Conservation (phyloP, 192 early-diverging fungal species). For the Backusella circina region DNA sequence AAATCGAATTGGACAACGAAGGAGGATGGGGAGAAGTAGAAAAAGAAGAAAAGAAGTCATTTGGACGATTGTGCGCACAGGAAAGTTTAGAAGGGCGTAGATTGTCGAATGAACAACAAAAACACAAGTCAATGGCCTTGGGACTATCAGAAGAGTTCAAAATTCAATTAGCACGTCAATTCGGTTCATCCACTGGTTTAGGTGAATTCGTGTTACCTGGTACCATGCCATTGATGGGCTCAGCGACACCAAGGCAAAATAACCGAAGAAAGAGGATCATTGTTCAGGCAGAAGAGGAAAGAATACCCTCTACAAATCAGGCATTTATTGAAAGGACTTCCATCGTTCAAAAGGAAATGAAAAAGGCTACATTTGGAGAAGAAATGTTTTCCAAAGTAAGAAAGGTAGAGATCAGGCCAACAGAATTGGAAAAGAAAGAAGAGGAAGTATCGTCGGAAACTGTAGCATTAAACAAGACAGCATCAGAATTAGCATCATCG, state of each 20-base stretch:
- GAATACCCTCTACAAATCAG: background rate
- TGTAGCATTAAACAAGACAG: background rate
- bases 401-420: background rate
- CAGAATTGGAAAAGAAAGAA: background rate
- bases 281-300: background rate
- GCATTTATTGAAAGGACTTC: background rate
- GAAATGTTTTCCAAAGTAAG: background rate
- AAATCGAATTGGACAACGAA: background rate
- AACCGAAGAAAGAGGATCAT: background rate
- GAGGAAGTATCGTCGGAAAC: background rate
- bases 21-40: no score
- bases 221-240: slow-evolving; percentile 22
- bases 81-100: slow-evolving; percentile 28
- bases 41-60: slow-evolving; percentile 33
- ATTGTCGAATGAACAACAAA: background rate
- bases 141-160: slow-evolving; percentile 33
- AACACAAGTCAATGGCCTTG: slow-evolving; percentile 9
- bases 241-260: slow-evolving; percentile 3
- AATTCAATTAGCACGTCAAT: slow-evolving; percentile 23
- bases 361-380: background rate
- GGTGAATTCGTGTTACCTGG: slow-evolving; percentile 29
- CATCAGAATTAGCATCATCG: background rate
- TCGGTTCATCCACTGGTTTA: slow-evolving; percentile 23
- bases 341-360: background rate
- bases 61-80: slow-evolving; percentile 28